phyloP scores from a whole-genome alignment of 2,329 filamentous ascomycete genomes.

The Raffaelea arxii region DNA sequence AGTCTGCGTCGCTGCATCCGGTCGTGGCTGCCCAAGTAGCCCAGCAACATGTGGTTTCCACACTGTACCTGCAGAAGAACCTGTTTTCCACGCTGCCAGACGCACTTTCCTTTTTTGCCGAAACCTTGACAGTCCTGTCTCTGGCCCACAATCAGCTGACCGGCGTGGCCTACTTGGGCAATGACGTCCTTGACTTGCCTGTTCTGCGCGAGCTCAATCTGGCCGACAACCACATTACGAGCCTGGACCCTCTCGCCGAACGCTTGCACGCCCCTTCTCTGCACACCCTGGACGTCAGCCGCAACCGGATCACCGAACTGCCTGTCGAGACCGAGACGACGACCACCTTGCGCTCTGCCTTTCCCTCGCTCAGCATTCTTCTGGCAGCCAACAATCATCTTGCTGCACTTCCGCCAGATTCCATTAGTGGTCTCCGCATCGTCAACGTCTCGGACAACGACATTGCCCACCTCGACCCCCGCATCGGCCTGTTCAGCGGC shows the following conservation, averaged over 20 bases:
- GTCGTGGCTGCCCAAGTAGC: conserved; percentile 47
- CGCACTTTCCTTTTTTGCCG: conserved; percentile 60
- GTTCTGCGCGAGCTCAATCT: conserved; percentile 70
- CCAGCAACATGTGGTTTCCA: conserved; percentile 37
- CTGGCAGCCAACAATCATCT: conserved; percentile 74
- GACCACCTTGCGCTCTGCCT: conserved; percentile 46
- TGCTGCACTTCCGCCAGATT: conserved; percentile 59
- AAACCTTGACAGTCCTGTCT: conserved; percentile 61
- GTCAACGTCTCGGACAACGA: conserved; percentile 81
- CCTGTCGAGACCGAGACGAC: conserved; percentile 32
- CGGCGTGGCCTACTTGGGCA: conserved; percentile 52
- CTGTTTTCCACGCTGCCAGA: conserved; percentile 59
- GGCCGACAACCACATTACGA: conserved; percentile 61
- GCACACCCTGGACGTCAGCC: conserved; percentile 68
- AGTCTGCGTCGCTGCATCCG: conserved; percentile 50
- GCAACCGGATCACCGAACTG: conserved; percentile 68
- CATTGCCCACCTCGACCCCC: conserved; percentile 70
- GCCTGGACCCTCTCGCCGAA: conserved; percentile 54
- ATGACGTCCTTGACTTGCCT: conserved; percentile 57
- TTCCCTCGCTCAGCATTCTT: conserved; percentile 61
- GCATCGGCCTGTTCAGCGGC: conserved; percentile 57
- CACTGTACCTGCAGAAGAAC: conserved; percentile 69
- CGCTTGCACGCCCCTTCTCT: conserved; percentile 65
- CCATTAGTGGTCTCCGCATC: conserved; percentile 62
- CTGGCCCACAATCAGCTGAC: conserved; percentile 66